These are phyloP conservation scores for Cystobasidium ongulense DNA, from an alignment of 768 basidiomycete genomes.

Conservation along the genomic window DNA sequence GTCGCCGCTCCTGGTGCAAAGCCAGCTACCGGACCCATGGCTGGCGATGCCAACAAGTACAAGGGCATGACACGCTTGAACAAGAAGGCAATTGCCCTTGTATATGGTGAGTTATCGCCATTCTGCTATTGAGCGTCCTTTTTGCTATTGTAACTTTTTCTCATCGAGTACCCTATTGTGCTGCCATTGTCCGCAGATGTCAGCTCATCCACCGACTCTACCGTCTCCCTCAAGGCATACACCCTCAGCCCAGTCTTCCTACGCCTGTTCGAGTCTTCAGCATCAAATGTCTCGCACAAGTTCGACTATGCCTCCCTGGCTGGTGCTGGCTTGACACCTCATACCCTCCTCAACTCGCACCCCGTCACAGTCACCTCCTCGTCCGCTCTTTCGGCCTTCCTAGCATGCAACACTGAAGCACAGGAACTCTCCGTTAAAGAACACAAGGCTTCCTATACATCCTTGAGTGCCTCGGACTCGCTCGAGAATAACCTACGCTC, in stretches of 20 bases:
- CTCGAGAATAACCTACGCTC: constrained; percentile 24
- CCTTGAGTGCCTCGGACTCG: constrained; percentile 28
- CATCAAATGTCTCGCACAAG: not conserved
- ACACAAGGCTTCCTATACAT: not conserved
- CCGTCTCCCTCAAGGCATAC: constrained; percentile 36
- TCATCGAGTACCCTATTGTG: not conserved
- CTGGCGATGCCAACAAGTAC: constrained; percentile 14
- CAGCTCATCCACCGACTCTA: constrained; percentile 37
- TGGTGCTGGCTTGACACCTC: constrained; percentile 38
- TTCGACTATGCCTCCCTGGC: constrained; percentile 32
- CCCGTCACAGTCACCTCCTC: constrained; percentile 41
- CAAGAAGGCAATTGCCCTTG: constrained; percentile 40
- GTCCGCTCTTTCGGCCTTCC: constrained; percentile 41
- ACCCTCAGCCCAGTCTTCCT: constrained; percentile 37
- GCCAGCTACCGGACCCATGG: constrained; percentile 24
- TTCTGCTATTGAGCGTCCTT: too few species aligned
- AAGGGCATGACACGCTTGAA: constrained; percentile 24
- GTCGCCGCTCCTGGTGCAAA: constrained; percentile 26
- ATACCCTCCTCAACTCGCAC: constrained; percentile 39
- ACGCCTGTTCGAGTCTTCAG: constrained; percentile 37
- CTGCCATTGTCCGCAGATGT: constrained; percentile 15
- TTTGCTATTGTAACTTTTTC: too few species aligned
- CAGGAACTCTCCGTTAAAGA: constrained; percentile 10
- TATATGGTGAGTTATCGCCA: constrained; percentile 37
- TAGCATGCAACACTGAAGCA: constrained; percentile 30